Evolutionary conservation across 257 asterid genomes (phyloP), one percentile per base, ranked within the genome.

Genomic region (Solanum pinnatisectum): DNA sequence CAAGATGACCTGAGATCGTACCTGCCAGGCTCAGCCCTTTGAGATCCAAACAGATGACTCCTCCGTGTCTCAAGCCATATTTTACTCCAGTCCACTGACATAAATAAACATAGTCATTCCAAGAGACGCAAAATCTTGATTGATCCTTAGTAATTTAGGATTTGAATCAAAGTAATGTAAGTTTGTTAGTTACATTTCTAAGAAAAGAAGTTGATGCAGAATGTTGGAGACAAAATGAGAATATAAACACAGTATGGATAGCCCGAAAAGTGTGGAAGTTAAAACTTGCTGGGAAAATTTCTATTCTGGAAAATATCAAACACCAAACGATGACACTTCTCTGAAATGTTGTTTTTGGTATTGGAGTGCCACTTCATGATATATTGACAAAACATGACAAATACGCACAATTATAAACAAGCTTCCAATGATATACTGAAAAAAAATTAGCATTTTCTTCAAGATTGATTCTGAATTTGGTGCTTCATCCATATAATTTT

Each of bases 151-250:
- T 89, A 83, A 94, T 90, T 81, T 60, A 70, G 71, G 91, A 89
- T 85, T 92, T 94, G 91, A 94, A 91, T n/a, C 91, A 88, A 27
- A 93, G 91, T 86, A 94, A 83, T 35, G 94, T 89, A 49, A 88
- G 89, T 82, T 83, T 76, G 65, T 92, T 92, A 5, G 91, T 76
- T 71, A 89, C 93, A 25, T 90, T 90, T n/a, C n/a, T n/a, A n/a
- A n/a, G n/a, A n/a, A n/a, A n/a, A n/a, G n/a, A n/a, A n/a, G n/a
- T n/a, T n/a, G n/a, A n/a, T n/a, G n/a, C 88, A 81, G 89, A 88
- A 89, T 42, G 74, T 35, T 13, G 67, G 49, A 89, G 88, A 88
- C n/a, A 87, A 63, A 89, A 76, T 18, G 88, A 87, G 88, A 33
- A 52, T 14, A 60, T 81, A 30, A 88, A n/a, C 22, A 70, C 79